Evolutionary conservation across 768 basidiomycete genomes (phyloP).

Genomic region (Podaxis sp.): DNA sequence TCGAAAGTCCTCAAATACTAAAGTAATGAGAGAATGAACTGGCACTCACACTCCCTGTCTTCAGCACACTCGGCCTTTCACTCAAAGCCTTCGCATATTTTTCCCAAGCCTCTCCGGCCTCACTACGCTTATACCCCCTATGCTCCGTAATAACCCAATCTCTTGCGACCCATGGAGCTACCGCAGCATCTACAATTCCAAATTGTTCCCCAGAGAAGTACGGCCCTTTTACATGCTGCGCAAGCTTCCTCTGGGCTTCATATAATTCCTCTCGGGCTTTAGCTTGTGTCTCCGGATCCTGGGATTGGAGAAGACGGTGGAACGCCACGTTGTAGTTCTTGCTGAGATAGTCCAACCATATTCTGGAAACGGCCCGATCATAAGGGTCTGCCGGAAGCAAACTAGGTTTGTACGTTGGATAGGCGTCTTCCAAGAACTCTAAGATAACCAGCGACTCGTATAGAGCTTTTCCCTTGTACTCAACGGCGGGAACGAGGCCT

Average conservation of each 20-base stretch:
- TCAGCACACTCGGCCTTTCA: constrained; percentile 43
- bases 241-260: constrained; percentile 29
- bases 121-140: constrained; percentile 42
- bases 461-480: constrained; percentile 53
- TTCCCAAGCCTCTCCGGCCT: constrained; percentile 43
- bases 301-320: constrained; percentile 47
- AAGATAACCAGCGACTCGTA: constrained; percentile 65
- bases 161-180: constrained; percentile 53
- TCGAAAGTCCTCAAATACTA: background rate
- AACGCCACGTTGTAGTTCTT: constrained; percentile 53
- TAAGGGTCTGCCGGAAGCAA: constrained; percentile 54
- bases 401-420: constrained; percentile 38
- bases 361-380: constrained; percentile 47
- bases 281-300: constrained; percentile 28
- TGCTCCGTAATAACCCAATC: constrained; percentile 50
- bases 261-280: constrained; percentile 27
- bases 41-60: constrained; percentile 39
- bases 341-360: constrained; percentile 55
- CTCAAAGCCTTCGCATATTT: constrained; percentile 41
- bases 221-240: constrained; percentile 39
- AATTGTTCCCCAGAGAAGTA: constrained; percentile 58
- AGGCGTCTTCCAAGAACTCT: constrained; percentile 68
- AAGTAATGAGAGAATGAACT: background rate
- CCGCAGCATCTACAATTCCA: constrained; percentile 48
- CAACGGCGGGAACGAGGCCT: constrained; percentile 60